phyloP scores from a whole-genome alignment of 148 eudicot genomes.

The Amaranthus hypochondriacus region DNA sequence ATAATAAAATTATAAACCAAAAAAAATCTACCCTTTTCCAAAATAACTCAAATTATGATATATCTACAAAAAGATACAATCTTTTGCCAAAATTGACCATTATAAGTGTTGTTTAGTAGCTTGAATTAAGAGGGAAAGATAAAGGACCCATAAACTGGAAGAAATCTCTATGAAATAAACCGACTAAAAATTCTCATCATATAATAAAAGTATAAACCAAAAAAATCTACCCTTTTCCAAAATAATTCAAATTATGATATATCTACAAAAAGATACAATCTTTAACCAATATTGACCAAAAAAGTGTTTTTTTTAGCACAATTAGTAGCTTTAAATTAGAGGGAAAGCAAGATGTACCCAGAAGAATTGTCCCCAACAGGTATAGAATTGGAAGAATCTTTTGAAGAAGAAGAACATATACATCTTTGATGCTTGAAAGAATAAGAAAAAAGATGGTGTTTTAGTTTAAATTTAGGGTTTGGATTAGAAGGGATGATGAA shows the following conservation, averaged over 20 bases:
- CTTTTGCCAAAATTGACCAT: neutral
- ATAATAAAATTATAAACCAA: no score
- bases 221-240: neutral
- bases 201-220: no score
- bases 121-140: neutral
- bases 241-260: neutral
- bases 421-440: constrained; percentile 15
- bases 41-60: neutral
- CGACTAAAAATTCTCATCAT: neutral
- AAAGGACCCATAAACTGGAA: no score
- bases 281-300: neutral
- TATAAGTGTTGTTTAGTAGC: neutral
- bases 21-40: neutral
- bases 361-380: constrained; percentile 32
- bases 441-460: constrained; percentile 14
- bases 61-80: neutral
- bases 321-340: neutral
- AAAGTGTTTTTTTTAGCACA: no score
- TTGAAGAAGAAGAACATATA: constrained; percentile 35
- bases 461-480: constrained; percentile 11
- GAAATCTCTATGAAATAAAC: neutral
- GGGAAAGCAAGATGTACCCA: constrained; percentile 29
- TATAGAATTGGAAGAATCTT: constrained; percentile 27
- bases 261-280: neutral
- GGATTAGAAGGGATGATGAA: constrained; percentile 12